Evolutionary conservation across 2,329 filamentous ascomycete genomes (phyloP).

Genomic region (Pestalotiopsis sp.): DNA sequence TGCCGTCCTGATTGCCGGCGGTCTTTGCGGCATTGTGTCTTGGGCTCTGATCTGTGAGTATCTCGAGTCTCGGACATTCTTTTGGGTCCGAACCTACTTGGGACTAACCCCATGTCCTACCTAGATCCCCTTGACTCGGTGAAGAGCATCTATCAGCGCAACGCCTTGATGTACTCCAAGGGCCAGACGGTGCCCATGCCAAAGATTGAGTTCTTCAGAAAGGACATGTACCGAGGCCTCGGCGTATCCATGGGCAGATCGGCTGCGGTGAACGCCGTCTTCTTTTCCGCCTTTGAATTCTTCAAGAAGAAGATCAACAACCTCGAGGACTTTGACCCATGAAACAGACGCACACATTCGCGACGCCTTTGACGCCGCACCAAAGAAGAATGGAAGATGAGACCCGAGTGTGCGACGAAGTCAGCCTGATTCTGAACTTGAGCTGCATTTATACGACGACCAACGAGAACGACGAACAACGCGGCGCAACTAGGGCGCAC

Average conservation of each 20-base stretch:
- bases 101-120: conserved; percentile 3
- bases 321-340: conserved; percentile 45
- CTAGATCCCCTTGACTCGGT: conserved; percentile 75
- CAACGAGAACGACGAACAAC: background rate
- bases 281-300: conserved; percentile 87
- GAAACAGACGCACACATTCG: background rate
- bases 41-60: conserved; percentile 75
- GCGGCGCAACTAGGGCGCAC: conserved; percentile 20
- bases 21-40: conserved; percentile 79
- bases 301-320: conserved; percentile 70
- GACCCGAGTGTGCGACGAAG: background rate
- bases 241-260: conserved; percentile 83
- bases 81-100: background rate
- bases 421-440: background rate
- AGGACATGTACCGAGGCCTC: conserved; percentile 79
- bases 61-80: background rate
- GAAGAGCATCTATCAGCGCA: conserved; percentile 84
- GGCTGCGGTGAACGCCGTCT: conserved; percentile 83
- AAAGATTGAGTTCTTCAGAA: conserved; percentile 77
- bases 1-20: conserved; percentile 77
- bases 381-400: background rate
- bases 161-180: conserved; percentile 71
- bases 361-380: background rate
- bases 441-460: background rate
- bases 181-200: conserved; percentile 68